Base-by-base conservation (phyloP, 306 rosid species). In the Inga leiocalycina region DNA sequence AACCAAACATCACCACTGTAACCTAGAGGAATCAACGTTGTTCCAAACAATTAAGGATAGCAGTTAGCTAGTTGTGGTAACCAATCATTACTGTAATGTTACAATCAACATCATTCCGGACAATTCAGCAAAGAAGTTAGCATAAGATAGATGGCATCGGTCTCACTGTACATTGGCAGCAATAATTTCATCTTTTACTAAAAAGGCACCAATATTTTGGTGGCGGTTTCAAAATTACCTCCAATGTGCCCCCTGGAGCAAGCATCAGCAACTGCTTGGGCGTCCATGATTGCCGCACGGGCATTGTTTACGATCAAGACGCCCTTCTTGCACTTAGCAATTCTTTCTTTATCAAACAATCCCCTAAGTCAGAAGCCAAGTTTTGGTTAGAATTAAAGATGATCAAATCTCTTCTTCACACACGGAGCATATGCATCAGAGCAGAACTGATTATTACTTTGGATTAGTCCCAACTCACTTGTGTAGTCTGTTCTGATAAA, bases 1-100 rank as follows among this genome's bases (percentile, higher is more conserved):
- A 75, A 39, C 99, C 99, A 94, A 76, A 96, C 99, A 87, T 96
- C 99, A 8, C 99, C 99, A 75, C 99, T 81, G 80, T 96, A 96
- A 65, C 99, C 99, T 96, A 83, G 46, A 82, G 27, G 19, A 80
- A 79, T 67, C 34, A 56, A 35, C 10, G 80, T 71, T 24, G 14
- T 37, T 69, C 49, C 34, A 65, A 77, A 64, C 35, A 66, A 73
- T 68, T 69, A 48, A 64, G 27, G 51, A 24, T 37, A 41, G 10
- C 19, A 13, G 39, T 64, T 64, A 78, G 98, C 98, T 71, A 94
- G 97, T 81, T 96, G 98, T 37, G 94, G 94, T 56, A 72, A 37
- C 97, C 99, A 93, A 75, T 91, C 97, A 86, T 96, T 96, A 10
- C 99, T 80, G 79, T 92, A 95, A 64, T 98, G 97, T 92, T 84